A percentile compares a stretch with the other conserved stretches of the same genome.
Evolutionary conservation across 306 rosid genomes (phyloP).

Genomic region (Malus fusca): DNA sequence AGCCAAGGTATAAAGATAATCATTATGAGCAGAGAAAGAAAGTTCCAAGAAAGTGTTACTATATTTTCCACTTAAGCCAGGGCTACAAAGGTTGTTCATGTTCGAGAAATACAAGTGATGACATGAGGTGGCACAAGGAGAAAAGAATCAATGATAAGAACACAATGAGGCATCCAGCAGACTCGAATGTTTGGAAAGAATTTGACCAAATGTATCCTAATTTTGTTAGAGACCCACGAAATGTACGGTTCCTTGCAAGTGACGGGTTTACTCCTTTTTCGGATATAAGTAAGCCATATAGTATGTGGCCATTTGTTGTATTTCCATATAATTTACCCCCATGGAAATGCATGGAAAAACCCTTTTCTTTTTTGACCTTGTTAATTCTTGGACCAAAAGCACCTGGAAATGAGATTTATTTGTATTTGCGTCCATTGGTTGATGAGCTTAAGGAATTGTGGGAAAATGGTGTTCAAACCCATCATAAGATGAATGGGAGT

Average conservation of each 20-base stretch:
- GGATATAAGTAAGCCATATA: neutral
- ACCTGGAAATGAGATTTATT: neutral
- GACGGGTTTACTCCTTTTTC: neutral
- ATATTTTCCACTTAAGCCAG: neutral
- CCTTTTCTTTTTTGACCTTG: neutral
- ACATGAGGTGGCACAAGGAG: conserved; percentile 5
- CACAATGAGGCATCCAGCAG: neutral
- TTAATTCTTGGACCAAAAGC: neutral
- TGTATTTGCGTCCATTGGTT: neutral
- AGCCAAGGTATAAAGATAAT: neutral
- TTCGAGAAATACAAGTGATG: neutral
- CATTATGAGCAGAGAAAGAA: neutral
- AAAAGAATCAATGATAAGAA: neutral
- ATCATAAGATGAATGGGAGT: neutral
- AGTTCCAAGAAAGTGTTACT: neutral
- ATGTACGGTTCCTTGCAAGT: neutral
- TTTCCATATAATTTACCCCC: no score
- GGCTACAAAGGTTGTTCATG: neutral
- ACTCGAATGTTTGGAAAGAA: neutral
- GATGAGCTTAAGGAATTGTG: neutral
- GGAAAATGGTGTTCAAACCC: neutral
- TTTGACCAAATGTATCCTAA: neutral
- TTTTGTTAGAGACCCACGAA: neutral
- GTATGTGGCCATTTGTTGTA: no score
- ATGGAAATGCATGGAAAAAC: neutral